Evolutionary conservation across 2,329 filamentous ascomycete species (phyloP).

Genomic region (Penicillium sp.): DNA sequence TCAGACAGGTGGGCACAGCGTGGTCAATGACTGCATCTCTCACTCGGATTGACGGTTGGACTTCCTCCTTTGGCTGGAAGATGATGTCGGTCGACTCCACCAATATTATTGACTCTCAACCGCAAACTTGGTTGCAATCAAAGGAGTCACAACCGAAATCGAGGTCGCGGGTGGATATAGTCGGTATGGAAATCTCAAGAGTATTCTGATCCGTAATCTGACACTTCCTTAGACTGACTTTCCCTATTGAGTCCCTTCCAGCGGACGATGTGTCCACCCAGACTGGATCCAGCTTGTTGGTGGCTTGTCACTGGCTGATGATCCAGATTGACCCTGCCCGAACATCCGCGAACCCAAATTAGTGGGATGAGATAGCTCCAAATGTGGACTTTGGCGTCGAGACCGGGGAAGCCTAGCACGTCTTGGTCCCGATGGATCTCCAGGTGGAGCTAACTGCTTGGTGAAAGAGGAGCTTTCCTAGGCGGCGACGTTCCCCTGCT

Average conservation of each 20-base stretch:
- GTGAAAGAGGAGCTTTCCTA: slow-evolving; percentile 7
- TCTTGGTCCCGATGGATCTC: slow-evolving; percentile 6
- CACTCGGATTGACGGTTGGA: slow-evolving; percentile 7
- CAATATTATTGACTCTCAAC: slow-evolving; percentile 2
- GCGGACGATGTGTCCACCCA: slow-evolving; percentile 11
- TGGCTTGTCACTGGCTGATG: slow-evolving; percentile 13
- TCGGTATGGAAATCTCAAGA: slow-evolving; percentile 10
- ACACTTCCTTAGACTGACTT: slow-evolving; percentile 14
- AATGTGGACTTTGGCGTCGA: slow-evolving; percentile 17
- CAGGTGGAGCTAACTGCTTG: too few species aligned
- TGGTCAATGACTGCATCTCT: slow-evolving; percentile 10
- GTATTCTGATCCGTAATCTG: slow-evolving; percentile 5
- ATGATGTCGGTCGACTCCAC: slow-evolving; percentile 4
- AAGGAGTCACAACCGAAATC: neutral
- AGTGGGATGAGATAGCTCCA: slow-evolving; percentile 17
- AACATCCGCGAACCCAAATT: slow-evolving; percentile 17
- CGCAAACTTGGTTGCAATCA: neutral
- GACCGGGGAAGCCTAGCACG: slow-evolving; percentile 18
- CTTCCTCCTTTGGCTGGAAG: slow-evolving; percentile 1
- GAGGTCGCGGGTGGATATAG: neutral
- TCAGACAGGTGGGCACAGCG: neutral
- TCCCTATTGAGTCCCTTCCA: slow-evolving; percentile 13
- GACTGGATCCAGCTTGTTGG: slow-evolving; percentile 10
- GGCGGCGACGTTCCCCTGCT: neutral
- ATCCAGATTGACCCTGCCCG: slow-evolving; percentile 10